Conservation (phyloP, 2,329 filamentous ascomycete species). For the Claviceps purpurea region DNA sequence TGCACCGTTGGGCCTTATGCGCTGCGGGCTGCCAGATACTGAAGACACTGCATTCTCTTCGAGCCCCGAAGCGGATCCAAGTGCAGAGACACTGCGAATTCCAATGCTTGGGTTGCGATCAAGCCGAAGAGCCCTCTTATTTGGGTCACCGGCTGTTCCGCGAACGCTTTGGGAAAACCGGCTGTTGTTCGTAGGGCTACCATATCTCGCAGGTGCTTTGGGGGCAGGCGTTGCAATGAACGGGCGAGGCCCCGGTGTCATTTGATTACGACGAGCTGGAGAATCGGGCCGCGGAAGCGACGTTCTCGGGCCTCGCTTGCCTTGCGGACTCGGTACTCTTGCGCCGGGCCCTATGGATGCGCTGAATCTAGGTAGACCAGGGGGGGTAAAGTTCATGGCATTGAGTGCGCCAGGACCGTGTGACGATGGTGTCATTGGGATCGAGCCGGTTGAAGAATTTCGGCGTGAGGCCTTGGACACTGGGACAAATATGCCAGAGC, state of each 20-base stretch:
- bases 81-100: constrained; percentile 45
- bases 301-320: constrained; percentile 52
- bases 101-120: constrained; percentile 38
- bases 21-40: constrained; percentile 33
- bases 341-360: constrained; percentile 66
- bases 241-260: constrained; percentile 45
- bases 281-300: constrained; percentile 85
- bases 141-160: constrained; percentile 47
- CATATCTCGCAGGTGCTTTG: constrained; percentile 20
- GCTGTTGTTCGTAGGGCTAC: constrained; percentile 29
- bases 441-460: constrained; percentile 38
- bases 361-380: constrained; percentile 65
- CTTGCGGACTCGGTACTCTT: constrained; percentile 56
- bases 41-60: constrained; percentile 41
- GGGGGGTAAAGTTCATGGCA: constrained; percentile 47
- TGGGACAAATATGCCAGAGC: constrained; percentile 88
- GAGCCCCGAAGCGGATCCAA: constrained; percentile 37
- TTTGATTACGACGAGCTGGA: constrained; percentile 56
- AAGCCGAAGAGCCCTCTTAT: constrained; percentile 35
- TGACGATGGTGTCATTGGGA: constrained; percentile 57
- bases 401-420: constrained; percentile 43
- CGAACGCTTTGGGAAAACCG: constrained; percentile 53
- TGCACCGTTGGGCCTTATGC: constrained; percentile 40
- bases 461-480: constrained; percentile 65
- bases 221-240: constrained; percentile 34